Conservation (phyloP, 805 yeast species). For the Candida insectalens region DNA sequence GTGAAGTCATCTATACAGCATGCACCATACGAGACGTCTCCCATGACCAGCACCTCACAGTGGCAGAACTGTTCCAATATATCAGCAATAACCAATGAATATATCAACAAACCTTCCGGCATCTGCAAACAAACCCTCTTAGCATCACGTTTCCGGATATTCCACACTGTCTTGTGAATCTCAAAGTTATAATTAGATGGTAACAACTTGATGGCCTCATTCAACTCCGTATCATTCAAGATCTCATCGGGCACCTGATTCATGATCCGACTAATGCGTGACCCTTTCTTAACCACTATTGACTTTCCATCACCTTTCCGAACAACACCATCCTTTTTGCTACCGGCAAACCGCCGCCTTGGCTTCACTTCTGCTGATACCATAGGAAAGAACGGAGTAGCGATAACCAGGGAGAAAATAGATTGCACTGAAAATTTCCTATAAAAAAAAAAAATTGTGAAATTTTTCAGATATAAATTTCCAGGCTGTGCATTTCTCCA, state of each 20-base stretch:
- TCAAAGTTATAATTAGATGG: constrained; percentile 95
- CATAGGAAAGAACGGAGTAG: too few species aligned
- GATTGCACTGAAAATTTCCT: too few species aligned
- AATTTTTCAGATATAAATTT: constrained; percentile 4
- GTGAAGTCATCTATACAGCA: constrained; percentile 97
- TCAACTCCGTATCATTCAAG: constrained; percentile 68
- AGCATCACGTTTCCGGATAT: constrained; percentile 64
- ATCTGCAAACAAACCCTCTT: constrained; percentile 87
- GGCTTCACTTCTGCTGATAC: too few species aligned
- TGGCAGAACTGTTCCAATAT: constrained; percentile 84
- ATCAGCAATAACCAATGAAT: constrained; percentile 83
- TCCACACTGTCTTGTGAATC: constrained; percentile 93
- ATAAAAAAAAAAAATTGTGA: constrained; percentile 1
- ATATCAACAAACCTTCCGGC: constrained; percentile 94
- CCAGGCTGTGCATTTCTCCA: neutral
- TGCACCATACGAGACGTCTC: constrained; percentile 97
- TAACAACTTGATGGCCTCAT: constrained; percentile 67
- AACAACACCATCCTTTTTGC: constrained; percentile 5
- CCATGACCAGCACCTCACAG: constrained; percentile 90
- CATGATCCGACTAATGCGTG: constrained; percentile 55
- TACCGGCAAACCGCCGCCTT: constrained; percentile 22
- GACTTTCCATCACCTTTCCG: constrained; percentile 11
- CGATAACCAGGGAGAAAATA: too few species aligned
- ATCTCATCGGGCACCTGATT: constrained; percentile 89
- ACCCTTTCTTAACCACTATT: too few species aligned